A percentile compares a stretch with the other conserved stretches of the same genome.
Evolutionary conservation across 2,329 filamentous ascomycete species (phyloP).

Genomic region (Colletotrichum navitas): DNA sequence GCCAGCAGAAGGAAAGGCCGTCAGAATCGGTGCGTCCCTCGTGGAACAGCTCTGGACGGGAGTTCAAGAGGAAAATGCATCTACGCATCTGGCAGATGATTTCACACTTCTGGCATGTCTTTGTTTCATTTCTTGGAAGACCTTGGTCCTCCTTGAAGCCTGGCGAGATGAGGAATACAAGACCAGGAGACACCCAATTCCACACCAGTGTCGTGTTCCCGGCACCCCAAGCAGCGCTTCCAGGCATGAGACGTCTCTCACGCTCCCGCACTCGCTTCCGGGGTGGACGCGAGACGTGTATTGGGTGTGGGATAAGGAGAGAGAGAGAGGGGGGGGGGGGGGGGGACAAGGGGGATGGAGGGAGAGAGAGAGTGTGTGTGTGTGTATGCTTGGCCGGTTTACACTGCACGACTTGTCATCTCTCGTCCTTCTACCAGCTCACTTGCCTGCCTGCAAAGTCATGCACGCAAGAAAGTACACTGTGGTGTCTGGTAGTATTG

Average conservation of each 20-base stretch:
- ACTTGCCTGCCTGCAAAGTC: slow-evolving; percentile 31
- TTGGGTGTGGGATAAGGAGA: slow-evolving; percentile 16
- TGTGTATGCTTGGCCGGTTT: slow-evolving; percentile 18
- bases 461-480: slow-evolving; percentile 32
- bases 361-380: slow-evolving; percentile 6
- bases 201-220: slow-evolving; percentile 30
- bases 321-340: no score
- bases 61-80: slow-evolving; percentile 3
- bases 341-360: no score
- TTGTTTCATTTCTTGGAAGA: slow-evolving; percentile 5
- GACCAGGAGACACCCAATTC: slow-evolving; percentile 17
- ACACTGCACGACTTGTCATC: slow-evolving; percentile 37
- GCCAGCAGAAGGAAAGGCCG: slow-evolving; percentile 1
- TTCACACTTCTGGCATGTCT: slow-evolving; percentile 11
- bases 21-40: background rate
- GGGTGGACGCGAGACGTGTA: slow-evolving; percentile 11
- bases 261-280: slow-evolving; percentile 7
- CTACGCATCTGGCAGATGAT: background rate
- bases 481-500: slow-evolving; percentile 30
- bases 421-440: slow-evolving; percentile 23
- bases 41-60: background rate
- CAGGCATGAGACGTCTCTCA: slow-evolving; percentile 6
- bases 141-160: slow-evolving; percentile 14
- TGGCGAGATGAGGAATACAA: slow-evolving; percentile 25
- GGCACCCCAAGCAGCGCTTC: slow-evolving; percentile 16